Percentiles rank a stretch among this genome's conserved stretches.
Evolutionary conservation across 805 yeast genomes (phyloP).

Genomic region (Hemisphaericaspora nanyangensis): DNA sequence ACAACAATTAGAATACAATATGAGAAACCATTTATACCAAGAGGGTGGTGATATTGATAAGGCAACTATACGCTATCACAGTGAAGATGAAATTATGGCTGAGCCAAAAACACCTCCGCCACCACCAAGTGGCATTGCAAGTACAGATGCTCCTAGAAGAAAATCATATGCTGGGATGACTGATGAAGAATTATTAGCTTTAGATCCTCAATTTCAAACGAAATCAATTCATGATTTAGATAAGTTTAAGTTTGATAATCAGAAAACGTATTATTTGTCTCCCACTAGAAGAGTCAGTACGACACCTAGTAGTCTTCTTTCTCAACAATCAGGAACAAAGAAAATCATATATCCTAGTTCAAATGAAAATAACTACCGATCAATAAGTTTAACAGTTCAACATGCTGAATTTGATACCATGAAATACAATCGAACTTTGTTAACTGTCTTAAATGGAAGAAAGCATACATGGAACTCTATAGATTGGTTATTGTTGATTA

Average conservation of each 20-base stretch:
- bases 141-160: constrained; percentile 18
- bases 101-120: constrained; percentile 1
- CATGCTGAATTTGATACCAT: constrained; percentile 33
- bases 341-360: constrained; percentile 22
- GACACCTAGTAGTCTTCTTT: constrained; percentile 7
- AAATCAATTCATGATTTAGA: constrained; percentile 38
- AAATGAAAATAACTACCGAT: constrained; percentile 35
- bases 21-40: not conserved
- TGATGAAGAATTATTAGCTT: constrained; percentile 49
- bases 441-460: constrained; percentile 37
- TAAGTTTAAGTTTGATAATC: constrained; percentile 43
- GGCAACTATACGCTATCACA: constrained; percentile 18
- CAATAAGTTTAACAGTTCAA: constrained; percentile 40
- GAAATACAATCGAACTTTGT: constrained; percentile 26
- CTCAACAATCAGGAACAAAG: constrained; percentile 5
- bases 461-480: constrained; percentile 42
- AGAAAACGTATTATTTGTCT: constrained; percentile 25
- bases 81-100: constrained; percentile 7
- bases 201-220: constrained; percentile 49
- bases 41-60: constrained; percentile 7
- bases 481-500: constrained; percentile 32
- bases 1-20: constrained; percentile 19
- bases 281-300: constrained; percentile 10
- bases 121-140: not conserved
- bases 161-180: constrained; percentile 51